Percentiles rank a stretch among this genome's conserved stretches.
Evolutionary conservation across 176 grass and related monocot species (phyloP).

Genomic region (Avena atlantica): DNA sequence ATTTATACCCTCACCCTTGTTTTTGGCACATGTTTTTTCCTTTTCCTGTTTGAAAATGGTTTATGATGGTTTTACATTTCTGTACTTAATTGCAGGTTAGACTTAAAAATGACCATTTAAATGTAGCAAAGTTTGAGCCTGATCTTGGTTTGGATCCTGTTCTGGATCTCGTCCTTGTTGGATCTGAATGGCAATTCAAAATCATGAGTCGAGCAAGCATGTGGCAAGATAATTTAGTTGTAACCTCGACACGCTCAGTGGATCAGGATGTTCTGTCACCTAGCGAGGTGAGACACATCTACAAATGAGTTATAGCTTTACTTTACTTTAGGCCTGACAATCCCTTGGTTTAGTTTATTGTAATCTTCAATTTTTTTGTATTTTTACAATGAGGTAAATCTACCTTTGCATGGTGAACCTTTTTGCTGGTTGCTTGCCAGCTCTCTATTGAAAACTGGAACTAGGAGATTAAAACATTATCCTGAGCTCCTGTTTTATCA

Average conservation of each 20-base stretch:
- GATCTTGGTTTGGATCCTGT: conserved; percentile 97
- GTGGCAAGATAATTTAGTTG: conserved; percentile 95
- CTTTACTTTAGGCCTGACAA: conserved; percentile 16
- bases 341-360: conserved; percentile 28
- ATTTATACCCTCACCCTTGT: conserved; percentile 31
- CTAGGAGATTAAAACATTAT: conserved; percentile 2
- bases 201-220: conserved; percentile 95
- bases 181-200: conserved; percentile 98
- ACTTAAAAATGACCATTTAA: conserved; percentile 94
- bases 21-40: conserved; percentile 23
- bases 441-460: conserved; percentile 1
- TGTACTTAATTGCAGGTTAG: conserved; percentile 68
- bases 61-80: conserved; percentile 32
- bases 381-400: neutral
- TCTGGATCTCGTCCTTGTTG: conserved; percentile 90
- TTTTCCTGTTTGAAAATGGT: conserved; percentile 18
- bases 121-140: conserved; percentile 96
- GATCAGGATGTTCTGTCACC: conserved; percentile 96
- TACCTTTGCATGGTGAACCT: conserved; percentile 30
- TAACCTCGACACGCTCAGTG: conserved; percentile 89
- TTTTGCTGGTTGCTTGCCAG: neutral
- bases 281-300: conserved; percentile 66
- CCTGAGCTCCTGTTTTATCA: neutral
- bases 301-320: neutral
- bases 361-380: conserved; percentile 18